Base-by-base conservation (phyloP, 441 rosid species). In the Croton laevigatus region DNA sequence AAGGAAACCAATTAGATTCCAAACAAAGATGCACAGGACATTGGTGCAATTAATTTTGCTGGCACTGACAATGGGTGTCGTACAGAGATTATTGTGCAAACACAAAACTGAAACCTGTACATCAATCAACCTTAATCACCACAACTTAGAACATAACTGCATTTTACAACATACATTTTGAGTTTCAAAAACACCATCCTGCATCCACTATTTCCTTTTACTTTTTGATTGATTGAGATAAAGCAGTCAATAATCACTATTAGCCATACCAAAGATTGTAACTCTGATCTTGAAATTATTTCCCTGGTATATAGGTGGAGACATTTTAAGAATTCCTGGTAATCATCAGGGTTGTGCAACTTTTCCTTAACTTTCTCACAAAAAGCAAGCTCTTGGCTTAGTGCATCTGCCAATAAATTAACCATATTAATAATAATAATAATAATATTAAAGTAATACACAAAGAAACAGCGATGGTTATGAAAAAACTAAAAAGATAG, bases 281-380 rank as follows among this genome's bases (percentile, higher is more conserved):
- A 73, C 60, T 96, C 94, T 71, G 86, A 69, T 71, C 91, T 88
- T 55, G 88, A 78, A 78, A 96, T 93, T 64, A 93, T 89, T 80
- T 91, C 98, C 73, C 84, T 80, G 53, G 94, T 87, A 75, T 81
- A 91, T 62, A 93, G 91, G 82, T 85, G 91, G 78, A 96, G 99
- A 78, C 97, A 89, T 77, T 82, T 81, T 70, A 93, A 79, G 75
- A 91, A 88, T 80, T 85, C 95, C 77, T 93, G 98, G 84, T 83
- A 86, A 79, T 79, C 82, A 17, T 87, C 97, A 42, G 89, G 79
- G 65, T 76, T 85, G 32, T 59, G 73, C 73, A 96, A 83, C 82
- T 84, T 96, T 68, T 86, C 93, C 79, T 88, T 96, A 74, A 96
- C 96, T 81, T 86, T 86, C 76, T 90, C 98, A 36, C 88, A 88